Base-by-base conservation (phyloP, 345 rosid species). In the Sapria himalayana region DNA sequence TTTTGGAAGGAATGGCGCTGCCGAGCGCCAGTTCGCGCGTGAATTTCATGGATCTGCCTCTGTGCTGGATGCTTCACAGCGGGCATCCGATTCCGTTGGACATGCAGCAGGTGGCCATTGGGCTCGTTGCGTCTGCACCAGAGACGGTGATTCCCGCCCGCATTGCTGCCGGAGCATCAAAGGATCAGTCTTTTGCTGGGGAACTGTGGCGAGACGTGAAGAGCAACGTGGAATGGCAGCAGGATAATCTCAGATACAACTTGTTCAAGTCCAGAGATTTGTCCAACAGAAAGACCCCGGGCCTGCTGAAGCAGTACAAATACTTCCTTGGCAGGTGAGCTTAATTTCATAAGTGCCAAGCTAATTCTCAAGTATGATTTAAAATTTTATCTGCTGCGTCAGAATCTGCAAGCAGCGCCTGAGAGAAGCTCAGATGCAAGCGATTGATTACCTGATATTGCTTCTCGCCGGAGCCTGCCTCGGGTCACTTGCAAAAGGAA, bases 401-500 rank as follows among this genome's bases (percentile, higher is more conserved):
- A 89, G 98, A 79, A 58, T 79, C 34, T 54, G 62, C 22, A 89
- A 82, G 55, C 98, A 89, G 43, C 64, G 95, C 35, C 61, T 89
- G 43, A 65, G 86, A 64, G 93, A 82, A 52, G 73, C 95, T 37
- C 65, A 66, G 37, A 46, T 66, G 43, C 91, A 79, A 63, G 91
- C 93, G 16, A 64, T 70, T 2, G 98, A 82, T 63, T 89, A 63
- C 45, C 52, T 89, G 48, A 89, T 89, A 50, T 63, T 89, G 46
- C 60, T 89, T 49, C 92, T 89, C 35, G 98, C 95, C 31, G 98
- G 93, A 47, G 84, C 84, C 44, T 82, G 93, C 71, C 65, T 89
- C 62, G 98, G 98, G 55, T 52, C 81, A 20, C 52, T 89, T 25
- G 50, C 64, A 35, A 67, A 71, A 55, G 58, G 38, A 7, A 69